Evolutionary conservation across 768 basidiomycete genomes (phyloP), one percentile per base, ranked within the genome.

Genomic region (Mycena polygramma): DNA sequence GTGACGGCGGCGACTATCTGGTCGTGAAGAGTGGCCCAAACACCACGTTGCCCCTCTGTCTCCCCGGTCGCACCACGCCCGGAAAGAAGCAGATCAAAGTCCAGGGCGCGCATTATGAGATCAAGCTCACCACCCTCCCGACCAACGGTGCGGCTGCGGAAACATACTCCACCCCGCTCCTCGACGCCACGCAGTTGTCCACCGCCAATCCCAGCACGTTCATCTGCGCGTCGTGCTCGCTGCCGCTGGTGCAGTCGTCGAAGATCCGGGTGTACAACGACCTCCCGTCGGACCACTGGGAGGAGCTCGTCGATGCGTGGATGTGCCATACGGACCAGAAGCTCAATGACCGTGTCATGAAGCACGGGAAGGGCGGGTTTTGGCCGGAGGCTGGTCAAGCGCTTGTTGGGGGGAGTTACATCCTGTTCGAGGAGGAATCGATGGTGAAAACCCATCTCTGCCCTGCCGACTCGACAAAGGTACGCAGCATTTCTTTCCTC

Each of bases 241-340:
- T 94, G 13, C 91, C 92, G 14, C 81, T 97, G 41, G 86, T 97
- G 46, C 86, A 91, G 45, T 81, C 86, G 0, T 79, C 88, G 7
- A 82, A 80, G 49, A 78, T 89, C 22, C 70, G 68, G 30, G 82
- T 80, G 53, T 99, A 94, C 79, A 89, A 91, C 46, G 96, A 98
- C 77, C 83, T 99, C 15, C 97, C 97, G 4, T 96, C 94, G 6
- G 97, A 98, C 77, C 93, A 99, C 75, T 99, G 97, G 97, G 92
- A 95, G 71, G 97, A 99, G 79, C 90, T 99, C 19, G 90, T 99
- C 22, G 97, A 98, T 71, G 93, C 96, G 9, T 99, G 97, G 97
- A 96, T 99, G 93, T 99, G 97, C 75, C 97, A 98, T 79, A 80
- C 90, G 11, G 96, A 98, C 76, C 96, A 97, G 82, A 90, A 88